phyloP scores from a whole-genome alignment of 2,329 filamentous ascomycete species.

The Hymenoscyphus fraxineus region DNA sequence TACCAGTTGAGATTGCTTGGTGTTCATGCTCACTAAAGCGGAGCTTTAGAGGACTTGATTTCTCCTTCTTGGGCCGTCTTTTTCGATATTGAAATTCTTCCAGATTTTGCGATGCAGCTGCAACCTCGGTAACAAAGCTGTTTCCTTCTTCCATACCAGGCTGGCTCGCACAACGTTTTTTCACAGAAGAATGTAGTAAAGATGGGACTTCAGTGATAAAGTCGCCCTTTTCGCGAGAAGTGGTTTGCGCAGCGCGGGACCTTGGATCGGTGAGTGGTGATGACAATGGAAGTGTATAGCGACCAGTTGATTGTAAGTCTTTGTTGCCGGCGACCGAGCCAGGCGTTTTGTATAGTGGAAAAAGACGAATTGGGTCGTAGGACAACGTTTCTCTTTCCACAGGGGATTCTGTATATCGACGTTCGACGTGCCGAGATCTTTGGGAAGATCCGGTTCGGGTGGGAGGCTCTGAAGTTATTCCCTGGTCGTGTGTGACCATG shows the following conservation, averaged over 20 bases:
- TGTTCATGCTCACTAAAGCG: background rate
- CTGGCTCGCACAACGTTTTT: background rate
- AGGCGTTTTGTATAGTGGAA: background rate
- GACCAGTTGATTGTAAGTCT: background rate
- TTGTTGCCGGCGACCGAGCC: background rate
- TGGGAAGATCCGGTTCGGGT: background rate
- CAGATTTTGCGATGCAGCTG: slow-evolving; percentile 31
- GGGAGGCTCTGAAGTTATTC: background rate
- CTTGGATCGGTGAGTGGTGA: background rate
- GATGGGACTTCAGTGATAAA: background rate
- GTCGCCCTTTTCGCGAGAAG: background rate
- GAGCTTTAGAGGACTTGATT: background rate
- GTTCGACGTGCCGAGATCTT: background rate
- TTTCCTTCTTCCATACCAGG: slow-evolving; percentile 13
- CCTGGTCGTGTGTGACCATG: background rate
- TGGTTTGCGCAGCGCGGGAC: background rate
- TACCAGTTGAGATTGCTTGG: background rate
- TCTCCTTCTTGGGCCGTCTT: slow-evolving; percentile 14
- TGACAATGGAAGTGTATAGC: slow-evolving; percentile 1
- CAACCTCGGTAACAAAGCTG: slow-evolving; percentile 32
- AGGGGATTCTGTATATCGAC: background rate
- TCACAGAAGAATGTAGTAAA: background rate
- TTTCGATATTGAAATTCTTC: slow-evolving; percentile 32
- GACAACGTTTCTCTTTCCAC: background rate
- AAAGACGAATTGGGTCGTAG: background rate